Percentiles rank a stretch among this genome's conserved stretches.
Evolutionary conservation across 106 monocot species (phyloP).

Genomic region (Hemerocallis citrina): DNA sequence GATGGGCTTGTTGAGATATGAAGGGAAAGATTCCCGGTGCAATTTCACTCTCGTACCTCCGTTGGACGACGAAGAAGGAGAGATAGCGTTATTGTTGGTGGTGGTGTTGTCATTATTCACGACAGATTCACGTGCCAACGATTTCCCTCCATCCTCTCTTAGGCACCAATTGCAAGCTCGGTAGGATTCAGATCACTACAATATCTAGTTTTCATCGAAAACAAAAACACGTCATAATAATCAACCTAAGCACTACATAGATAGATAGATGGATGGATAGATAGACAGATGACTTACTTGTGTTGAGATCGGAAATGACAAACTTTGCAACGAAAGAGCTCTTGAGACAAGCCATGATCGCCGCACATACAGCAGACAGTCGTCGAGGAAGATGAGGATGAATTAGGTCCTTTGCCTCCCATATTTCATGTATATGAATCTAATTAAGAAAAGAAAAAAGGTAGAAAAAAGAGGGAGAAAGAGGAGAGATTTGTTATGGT

Average conservation of each 20-base stretch:
- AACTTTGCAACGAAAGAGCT: constrained; percentile 43
- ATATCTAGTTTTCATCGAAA: background rate
- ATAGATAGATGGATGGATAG: background rate
- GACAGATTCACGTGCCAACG: no score
- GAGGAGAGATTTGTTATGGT: no score
- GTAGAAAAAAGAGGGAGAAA: no score
- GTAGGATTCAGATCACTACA: constrained; percentile 6
- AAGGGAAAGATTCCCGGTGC: background rate
- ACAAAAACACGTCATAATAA: background rate
- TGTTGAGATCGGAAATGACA: constrained; percentile 37
- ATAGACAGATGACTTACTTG: constrained; percentile 32
- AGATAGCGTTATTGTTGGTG: background rate
- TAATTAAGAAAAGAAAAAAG: no score
- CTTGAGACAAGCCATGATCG: constrained; percentile 26
- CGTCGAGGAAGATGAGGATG: background rate
- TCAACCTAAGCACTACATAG: background rate
- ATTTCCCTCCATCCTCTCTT: constrained; percentile 1
- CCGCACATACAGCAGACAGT: constrained; percentile 59
- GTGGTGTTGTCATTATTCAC: no score
- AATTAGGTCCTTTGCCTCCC: background rate
- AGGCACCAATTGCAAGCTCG: constrained; percentile 12
- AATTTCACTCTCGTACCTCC: background rate
- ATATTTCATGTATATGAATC: no score
- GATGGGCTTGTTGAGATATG: constrained; percentile 2
- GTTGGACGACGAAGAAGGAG: background rate